Evolutionary conservation across 1,139 yeast species (phyloP), one percentile per base, ranked within the genome.

Genomic region (Debaryomyces coudertii): DNA sequence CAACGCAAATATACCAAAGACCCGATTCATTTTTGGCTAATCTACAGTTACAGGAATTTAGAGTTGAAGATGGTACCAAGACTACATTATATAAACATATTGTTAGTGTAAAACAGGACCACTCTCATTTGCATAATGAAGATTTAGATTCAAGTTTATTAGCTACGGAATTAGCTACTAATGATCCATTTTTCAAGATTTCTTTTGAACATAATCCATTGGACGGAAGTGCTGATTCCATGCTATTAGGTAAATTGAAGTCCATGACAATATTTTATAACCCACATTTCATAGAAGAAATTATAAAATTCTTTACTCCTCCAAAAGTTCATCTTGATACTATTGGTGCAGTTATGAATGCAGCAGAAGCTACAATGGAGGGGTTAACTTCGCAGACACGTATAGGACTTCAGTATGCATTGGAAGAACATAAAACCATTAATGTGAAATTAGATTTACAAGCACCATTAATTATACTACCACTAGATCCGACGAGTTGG

Each of bases 351-450:
- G 82, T 95, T 24, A 83, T 95, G 83, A 87, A 84, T 63, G 98
- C 97, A 0, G 99, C 99, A 0, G 97, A 92, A 53, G 90, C 93
- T 0, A 90, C 97, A 0, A 87, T 95, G 48, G 97, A 90, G 61
- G 97, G 96, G 2, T 72, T 95, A 52, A 84, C 96, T 0, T 77
- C 86, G 24, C 97, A 90, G 62, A 93, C 99, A 0, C 76, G 98
- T 58, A 79, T 95, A 51, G 98, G 99, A 0, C 76, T 95, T 29
- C 96, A 92, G 62, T 90, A 95, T 56, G 95, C 97, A 0, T 73
- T 95, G 52, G 96, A 90, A 51, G 97, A 93, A 57, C 99, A 93
- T 66, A 90, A 92, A 61, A 92, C 98, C 0, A 71, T 92, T 43
- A 86, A 90, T 60, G 80, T 92, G 22, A 83, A 87, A 55, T 77